Conservation (phyloP, 108 stramenopile genomes). For the Aureococcus anophagefferens region DNA sequence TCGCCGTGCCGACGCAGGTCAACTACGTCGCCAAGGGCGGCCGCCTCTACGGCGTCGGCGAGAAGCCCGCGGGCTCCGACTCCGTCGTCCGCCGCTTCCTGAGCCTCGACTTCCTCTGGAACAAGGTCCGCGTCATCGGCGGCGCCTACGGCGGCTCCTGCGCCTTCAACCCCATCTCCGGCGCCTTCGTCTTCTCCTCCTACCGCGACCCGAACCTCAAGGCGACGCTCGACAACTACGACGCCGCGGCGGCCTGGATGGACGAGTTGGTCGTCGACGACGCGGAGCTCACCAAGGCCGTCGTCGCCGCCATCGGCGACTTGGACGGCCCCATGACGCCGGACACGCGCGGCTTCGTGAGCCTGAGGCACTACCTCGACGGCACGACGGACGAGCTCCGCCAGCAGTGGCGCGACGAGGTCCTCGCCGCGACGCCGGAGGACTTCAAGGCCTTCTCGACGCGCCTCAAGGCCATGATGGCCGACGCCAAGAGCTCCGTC, state of each 20-base stretch:
- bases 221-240: slow-evolving; percentile 84
- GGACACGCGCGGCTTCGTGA: slow-evolving; percentile 67
- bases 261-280: slow-evolving; percentile 61
- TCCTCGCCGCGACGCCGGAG: slow-evolving; percentile 68
- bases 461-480: slow-evolving; percentile 31
- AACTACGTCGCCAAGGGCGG: slow-evolving; percentile 87
- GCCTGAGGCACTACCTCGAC: slow-evolving; percentile 66
- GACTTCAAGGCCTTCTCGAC: slow-evolving; percentile 80
- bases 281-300: slow-evolving; percentile 64
- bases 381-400: slow-evolving; percentile 69
- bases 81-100: slow-evolving; percentile 68
- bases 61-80: slow-evolving; percentile 61
- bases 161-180: slow-evolving; percentile 65
- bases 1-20: slow-evolving; percentile 87
- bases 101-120: slow-evolving; percentile 82
- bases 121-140: slow-evolving; percentile 85
- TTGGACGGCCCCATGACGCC: slow-evolving; percentile 80
- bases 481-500: neutral
- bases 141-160: slow-evolving; percentile 95
- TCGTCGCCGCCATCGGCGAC: slow-evolving; percentile 85
- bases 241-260: slow-evolving; percentile 69
- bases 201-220: slow-evolving; percentile 89
- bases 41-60: slow-evolving; percentile 65
- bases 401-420: slow-evolving; percentile 71
- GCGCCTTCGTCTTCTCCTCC: slow-evolving; percentile 70